Percentiles rank a stretch among this genome's conserved stretches.
Conservation (phyloP, 768 basidiomycete species). For the Ramaria sp. region DNA sequence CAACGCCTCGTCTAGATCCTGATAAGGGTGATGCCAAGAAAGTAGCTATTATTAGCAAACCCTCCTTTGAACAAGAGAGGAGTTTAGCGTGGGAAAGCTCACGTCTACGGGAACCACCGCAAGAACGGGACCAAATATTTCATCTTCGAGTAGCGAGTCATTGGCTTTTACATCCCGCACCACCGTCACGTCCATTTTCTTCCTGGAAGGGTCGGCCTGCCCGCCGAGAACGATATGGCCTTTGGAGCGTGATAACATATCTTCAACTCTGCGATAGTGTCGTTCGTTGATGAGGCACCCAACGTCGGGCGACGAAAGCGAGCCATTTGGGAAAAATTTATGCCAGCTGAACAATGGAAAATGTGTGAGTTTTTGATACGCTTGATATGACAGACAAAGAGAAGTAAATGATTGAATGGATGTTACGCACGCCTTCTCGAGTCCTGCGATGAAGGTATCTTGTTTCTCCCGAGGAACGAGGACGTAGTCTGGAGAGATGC, state of each 20-base stretch:
- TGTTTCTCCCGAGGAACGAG: slow-evolving; percentile 31
- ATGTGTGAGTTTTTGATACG: too few species aligned
- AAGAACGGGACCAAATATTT: slow-evolving; percentile 77
- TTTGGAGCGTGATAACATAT: slow-evolving; percentile 51
- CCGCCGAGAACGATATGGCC: slow-evolving; percentile 62
- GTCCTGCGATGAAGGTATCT: slow-evolving; percentile 27
- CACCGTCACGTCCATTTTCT: slow-evolving; percentile 64
- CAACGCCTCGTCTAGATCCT: slow-evolving; percentile 59
- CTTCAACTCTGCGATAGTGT: slow-evolving; percentile 48
- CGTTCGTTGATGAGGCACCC: slow-evolving; percentile 40
- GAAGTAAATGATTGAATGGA: too few species aligned
- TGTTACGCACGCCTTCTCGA: slow-evolving; percentile 27
- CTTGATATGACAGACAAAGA: too few species aligned
- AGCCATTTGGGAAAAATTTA: slow-evolving; percentile 43
- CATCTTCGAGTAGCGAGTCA: slow-evolving; percentile 72
- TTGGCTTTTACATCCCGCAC: slow-evolving; percentile 50
- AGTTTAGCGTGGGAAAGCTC: too few species aligned
- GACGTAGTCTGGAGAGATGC: slow-evolving; percentile 50
- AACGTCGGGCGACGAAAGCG: slow-evolving; percentile 32
- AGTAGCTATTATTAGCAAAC: too few species aligned
- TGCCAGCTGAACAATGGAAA: slow-evolving; percentile 20
- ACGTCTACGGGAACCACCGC: slow-evolving; percentile 55
- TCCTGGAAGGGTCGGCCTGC: slow-evolving; percentile 38
- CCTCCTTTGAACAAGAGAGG: too few species aligned
- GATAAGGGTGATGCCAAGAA: too few species aligned